Evolutionary conservation across 192 early-diverging fungal species (phyloP).

Genomic region (Linnemannia hyalina): DNA sequence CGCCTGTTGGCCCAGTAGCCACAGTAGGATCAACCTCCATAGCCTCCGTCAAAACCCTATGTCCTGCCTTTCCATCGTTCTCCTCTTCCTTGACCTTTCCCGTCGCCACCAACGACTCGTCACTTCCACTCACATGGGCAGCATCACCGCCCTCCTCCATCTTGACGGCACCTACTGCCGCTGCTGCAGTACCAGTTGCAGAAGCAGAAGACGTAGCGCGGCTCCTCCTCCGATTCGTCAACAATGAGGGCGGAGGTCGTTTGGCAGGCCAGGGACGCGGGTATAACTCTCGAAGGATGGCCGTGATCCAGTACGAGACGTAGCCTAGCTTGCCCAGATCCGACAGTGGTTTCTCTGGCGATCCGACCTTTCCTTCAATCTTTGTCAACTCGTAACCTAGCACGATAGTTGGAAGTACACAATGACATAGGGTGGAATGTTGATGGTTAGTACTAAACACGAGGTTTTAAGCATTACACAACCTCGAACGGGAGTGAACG

Average conservation of each 20-base stretch:
- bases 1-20: background rate
- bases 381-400: constrained; percentile 88
- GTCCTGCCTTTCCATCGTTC: background rate
- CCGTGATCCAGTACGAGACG: constrained; percentile 86
- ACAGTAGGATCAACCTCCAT: constrained; percentile 14
- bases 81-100: background rate
- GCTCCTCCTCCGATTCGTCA: constrained; percentile 16
- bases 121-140: too few relatives aligned
- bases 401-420: background rate
- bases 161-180: background rate
- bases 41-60: background rate
- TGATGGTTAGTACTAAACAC: background rate
- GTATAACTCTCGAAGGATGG: constrained; percentile 68
- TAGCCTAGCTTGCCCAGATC: constrained; percentile 87
- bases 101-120: background rate
- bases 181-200: background rate
- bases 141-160: background rate
- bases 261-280: constrained; percentile 40
- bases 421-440: background rate
- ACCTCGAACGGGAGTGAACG: background rate
- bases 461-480: background rate
- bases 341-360: constrained; percentile 91
- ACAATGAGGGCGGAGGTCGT: constrained; percentile 1
- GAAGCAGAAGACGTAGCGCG: background rate
- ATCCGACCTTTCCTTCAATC: constrained; percentile 77